Evolutionary conservation across 2,329 filamentous ascomycete species (phyloP).

Genomic region (Hymenoscyphus infarciens): DNA sequence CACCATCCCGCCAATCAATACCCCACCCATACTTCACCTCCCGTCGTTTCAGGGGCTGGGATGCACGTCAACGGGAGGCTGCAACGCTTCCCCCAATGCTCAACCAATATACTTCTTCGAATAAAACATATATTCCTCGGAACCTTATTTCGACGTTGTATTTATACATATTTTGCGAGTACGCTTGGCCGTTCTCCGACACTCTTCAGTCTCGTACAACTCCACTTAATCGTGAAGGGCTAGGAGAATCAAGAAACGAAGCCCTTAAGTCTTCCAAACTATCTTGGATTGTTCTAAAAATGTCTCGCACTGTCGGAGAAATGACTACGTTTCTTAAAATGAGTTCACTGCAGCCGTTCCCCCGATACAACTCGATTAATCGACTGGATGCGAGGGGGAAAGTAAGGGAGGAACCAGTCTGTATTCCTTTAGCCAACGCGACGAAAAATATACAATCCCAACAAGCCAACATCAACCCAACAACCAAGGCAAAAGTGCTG

Average conservation of each 20-base stretch:
- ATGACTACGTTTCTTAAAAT: too few relatives aligned
- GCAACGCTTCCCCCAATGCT: neutral
- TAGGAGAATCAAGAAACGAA: too few relatives aligned
- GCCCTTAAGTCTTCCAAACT: too few relatives aligned
- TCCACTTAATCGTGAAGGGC: too few relatives aligned
- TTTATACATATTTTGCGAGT: too few relatives aligned
- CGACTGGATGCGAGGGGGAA: neutral
- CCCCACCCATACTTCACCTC: conserved; percentile 1
- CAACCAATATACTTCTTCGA: neutral
- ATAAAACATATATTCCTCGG: too few relatives aligned
- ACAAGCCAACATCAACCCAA: conserved; percentile 8
- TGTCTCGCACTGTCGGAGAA: too few relatives aligned
- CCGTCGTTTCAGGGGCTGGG: neutral
- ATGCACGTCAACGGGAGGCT: conserved; percentile 2
- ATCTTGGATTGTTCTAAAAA: too few relatives aligned
- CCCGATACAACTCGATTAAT: neutral
- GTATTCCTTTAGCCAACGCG: neutral
- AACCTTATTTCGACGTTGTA: too few relatives aligned
- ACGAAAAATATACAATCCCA: neutral
- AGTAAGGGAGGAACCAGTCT: neutral
- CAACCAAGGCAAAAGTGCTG: conserved; percentile 6
- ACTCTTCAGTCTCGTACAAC: too few relatives aligned
- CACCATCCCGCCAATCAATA: conserved; percentile 6
- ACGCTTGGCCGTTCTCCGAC: too few relatives aligned
- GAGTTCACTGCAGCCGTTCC: too few relatives aligned